Conservation (phyloP, 2,329 filamentous ascomycete genomes). For the Cladosporium halotolerans region DNA sequence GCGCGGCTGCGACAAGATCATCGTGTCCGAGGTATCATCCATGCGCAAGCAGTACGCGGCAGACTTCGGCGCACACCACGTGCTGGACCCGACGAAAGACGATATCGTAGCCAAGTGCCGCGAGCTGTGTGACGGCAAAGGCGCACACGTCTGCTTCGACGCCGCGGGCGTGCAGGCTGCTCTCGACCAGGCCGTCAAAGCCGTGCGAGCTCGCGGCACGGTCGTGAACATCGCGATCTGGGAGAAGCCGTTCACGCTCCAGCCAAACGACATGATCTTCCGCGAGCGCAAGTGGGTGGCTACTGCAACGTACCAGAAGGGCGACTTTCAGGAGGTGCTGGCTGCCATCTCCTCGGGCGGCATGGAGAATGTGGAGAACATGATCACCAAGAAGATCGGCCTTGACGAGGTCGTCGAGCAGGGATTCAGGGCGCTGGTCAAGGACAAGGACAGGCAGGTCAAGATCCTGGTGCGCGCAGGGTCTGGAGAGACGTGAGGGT, state of each 20-base stretch:
- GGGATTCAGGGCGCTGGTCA: slow-evolving; percentile 42
- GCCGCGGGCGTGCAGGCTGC: slow-evolving; percentile 48
- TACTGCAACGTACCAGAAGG: slow-evolving; percentile 47
- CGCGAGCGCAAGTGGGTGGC: slow-evolving; percentile 49
- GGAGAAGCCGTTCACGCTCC: slow-evolving; percentile 46
- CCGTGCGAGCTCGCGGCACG: slow-evolving; percentile 45
- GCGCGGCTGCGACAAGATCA: slow-evolving; percentile 42
- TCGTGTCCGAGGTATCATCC: slow-evolving; percentile 47
- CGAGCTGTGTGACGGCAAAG: slow-evolving; percentile 39
- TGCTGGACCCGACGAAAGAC: slow-evolving; percentile 46
- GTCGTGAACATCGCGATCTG: slow-evolving; percentile 52
- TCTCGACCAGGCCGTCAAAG: slow-evolving; percentile 44
- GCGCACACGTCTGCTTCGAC: slow-evolving; percentile 48
- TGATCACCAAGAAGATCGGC: slow-evolving; percentile 46
- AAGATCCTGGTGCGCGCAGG: slow-evolving; percentile 38
- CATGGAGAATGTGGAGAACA: slow-evolving; percentile 35
- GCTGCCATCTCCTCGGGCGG: slow-evolving; percentile 42
- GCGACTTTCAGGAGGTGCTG: slow-evolving; percentile 45
- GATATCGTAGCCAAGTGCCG: slow-evolving; percentile 42
- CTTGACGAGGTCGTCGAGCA: slow-evolving; percentile 42
- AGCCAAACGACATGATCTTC: slow-evolving; percentile 48
- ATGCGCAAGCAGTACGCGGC: slow-evolving; percentile 45
- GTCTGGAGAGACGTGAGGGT: slow-evolving; percentile 20
- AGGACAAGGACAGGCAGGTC: slow-evolving; percentile 45
- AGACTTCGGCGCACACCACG: slow-evolving; percentile 46